Conservation (phyloP, 2,329 filamentous ascomycete species). For the Massarina eburnea region DNA sequence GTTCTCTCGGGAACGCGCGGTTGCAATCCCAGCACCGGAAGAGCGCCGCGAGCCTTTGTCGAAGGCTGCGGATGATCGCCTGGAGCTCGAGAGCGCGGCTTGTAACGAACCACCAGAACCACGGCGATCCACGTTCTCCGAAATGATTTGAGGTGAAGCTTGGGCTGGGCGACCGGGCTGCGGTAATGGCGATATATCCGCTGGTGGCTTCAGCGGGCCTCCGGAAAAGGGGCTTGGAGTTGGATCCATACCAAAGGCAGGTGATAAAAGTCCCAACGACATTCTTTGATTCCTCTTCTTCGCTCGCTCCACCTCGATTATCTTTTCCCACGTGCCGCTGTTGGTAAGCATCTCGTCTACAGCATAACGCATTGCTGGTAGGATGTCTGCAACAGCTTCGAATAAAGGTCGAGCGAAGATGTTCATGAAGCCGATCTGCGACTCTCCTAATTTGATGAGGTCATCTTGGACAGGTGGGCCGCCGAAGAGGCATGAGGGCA, state of each 20-base stretch:
- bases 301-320: slow-evolving; percentile 65
- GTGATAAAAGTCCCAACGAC: slow-evolving; percentile 23
- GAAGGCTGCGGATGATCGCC: slow-evolving; percentile 31
- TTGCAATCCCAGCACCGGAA: slow-evolving; percentile 27
- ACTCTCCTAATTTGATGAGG: slow-evolving; percentile 76
- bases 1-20: slow-evolving; percentile 32
- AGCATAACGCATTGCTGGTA: slow-evolving; percentile 82
- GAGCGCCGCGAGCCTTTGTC: slow-evolving; percentile 35
- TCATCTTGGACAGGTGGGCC: slow-evolving; percentile 80
- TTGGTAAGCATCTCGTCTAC: slow-evolving; percentile 81
- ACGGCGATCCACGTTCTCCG: slow-evolving; percentile 25
- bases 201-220: slow-evolving; percentile 15
- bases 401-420: slow-evolving; percentile 93
- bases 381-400: slow-evolving; percentile 79
- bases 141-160: slow-evolving; percentile 1
- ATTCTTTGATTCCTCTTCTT: slow-evolving; percentile 43
- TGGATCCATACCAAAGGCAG: slow-evolving; percentile 28
- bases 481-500: slow-evolving; percentile 82
- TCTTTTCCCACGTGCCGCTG: slow-evolving; percentile 70
- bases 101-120: slow-evolving; percentile 32
- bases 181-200: slow-evolving; percentile 10
- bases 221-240: slow-evolving; percentile 39
- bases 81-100: slow-evolving; percentile 21
- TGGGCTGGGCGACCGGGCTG: slow-evolving; percentile 9
- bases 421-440: slow-evolving; percentile 95